Evolutionary conservation across 2,329 filamentous ascomycete genomes (phyloP), one percentile per base, ranked within the genome.

Genomic region (Penicillium griseofulvum): DNA sequence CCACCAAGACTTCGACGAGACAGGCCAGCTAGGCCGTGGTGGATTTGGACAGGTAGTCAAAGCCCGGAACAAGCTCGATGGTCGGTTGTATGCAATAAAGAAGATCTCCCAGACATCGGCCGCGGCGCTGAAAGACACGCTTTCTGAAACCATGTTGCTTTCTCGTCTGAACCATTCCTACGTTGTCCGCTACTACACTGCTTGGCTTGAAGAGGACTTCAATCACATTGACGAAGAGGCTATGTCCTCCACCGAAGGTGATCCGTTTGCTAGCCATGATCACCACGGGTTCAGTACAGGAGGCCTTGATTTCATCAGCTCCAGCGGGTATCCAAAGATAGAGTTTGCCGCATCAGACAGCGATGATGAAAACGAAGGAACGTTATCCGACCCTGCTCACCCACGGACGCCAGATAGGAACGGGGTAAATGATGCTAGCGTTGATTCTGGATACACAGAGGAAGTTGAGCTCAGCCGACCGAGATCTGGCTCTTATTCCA

Each of bases 1-100:
- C 69, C 83, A 83, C 11, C 89, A 89, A 66, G 94, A 97, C 65
- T 99, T 96, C 74, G 87, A 92, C 17, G 92, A 97, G 74, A 87
- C 94, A 68, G 91, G 90, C 14, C 85, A 89, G 5, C 80, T 99
- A 12, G 94, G 94, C 3, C 95, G 93, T 71, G 94, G 94, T 41
- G 94, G 93, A 0, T 99, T 96, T 74, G 94, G 94, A 5, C 91
- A 97, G 74, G 94, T 99, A 22, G 91, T 97, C 52, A 95, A 96
- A 71, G 93, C 93, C 3, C 85, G 93, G 31, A 96, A 96, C 73
- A 96, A 94, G 75, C 84, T 97, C 4, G 94, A 97, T 70, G 90
- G 90, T 0, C 89, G 92, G 55, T 87, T 95, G 41, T 99, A 97
- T 74, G 94, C 94, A 17, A 90, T 99, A 70, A 99, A 99, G 73